Conservation (phyloP, 2,329 filamentous ascomycete genomes). For the Grosmannia clavigera region DNA sequence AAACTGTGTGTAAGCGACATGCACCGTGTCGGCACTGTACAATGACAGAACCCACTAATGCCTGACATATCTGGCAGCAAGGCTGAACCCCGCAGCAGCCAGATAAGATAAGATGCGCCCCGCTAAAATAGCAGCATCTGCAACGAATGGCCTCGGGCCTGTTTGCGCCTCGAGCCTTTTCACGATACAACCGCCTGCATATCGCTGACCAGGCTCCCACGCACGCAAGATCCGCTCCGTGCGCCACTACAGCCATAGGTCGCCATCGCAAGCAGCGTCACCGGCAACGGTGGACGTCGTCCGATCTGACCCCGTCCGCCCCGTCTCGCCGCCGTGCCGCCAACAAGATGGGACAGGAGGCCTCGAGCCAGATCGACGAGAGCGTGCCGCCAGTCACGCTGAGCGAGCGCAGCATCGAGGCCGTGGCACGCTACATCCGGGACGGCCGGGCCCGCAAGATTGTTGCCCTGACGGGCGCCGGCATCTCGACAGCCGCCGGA, state of each 20-base stretch:
- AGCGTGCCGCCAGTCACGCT: conserved; percentile 53
- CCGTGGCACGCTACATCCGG: conserved; percentile 70
- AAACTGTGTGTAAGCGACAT: no score
- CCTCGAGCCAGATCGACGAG: conserved; percentile 55
- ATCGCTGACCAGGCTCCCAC: background rate
- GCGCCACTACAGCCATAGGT: conserved; percentile 8
- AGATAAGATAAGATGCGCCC: background rate
- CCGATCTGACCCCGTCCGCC: background rate
- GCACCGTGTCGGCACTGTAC: background rate
- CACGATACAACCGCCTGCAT: background rate
- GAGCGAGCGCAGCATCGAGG: conserved; percentile 54
- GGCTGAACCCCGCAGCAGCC: background rate
- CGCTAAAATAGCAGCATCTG: background rate
- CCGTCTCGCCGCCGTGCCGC: background rate
- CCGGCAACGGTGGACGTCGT: conserved; percentile 1
- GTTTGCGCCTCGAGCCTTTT: background rate
- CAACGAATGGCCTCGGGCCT: background rate
- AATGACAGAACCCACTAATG: background rate
- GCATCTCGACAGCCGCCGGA: conserved; percentile 65
- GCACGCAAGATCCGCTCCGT: background rate
- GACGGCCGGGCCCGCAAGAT: conserved; percentile 55
- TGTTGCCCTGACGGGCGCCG: conserved; percentile 83
- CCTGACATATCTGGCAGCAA: background rate
- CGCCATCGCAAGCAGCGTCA: conserved; percentile 9
- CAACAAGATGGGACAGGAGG: conserved; percentile 73